These are phyloP conservation scores for Pythium insidiosum DNA, from an alignment of 352 stramenopile genomes.

Conservation along the genomic window DNA sequence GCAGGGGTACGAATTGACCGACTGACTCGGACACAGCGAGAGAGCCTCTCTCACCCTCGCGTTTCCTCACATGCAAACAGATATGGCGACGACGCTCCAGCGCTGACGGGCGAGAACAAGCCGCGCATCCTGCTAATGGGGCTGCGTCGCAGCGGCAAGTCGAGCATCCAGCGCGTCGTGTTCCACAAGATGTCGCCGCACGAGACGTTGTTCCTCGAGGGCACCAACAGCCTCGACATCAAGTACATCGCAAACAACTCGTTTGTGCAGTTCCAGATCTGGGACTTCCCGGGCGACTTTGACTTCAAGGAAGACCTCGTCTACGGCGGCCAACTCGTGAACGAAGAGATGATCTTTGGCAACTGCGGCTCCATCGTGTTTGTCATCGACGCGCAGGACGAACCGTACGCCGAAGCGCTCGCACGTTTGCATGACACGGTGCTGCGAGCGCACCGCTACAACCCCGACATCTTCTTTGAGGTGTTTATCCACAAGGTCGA, in stretches of 20 bases:
- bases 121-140: conserved; percentile 97
- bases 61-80: no score
- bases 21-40: no score
- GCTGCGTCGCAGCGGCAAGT: conserved; percentile 87
- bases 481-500: conserved; percentile 99
- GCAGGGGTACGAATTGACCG: background rate
- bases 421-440: conserved; percentile 86
- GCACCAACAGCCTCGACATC: conserved; percentile 86
- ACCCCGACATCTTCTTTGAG: conserved; percentile 95
- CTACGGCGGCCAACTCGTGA: conserved; percentile 83
- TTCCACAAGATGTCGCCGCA: conserved; percentile 99
- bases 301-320: conserved; percentile 88
- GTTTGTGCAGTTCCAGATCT: conserved; percentile 98
- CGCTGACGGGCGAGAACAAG: conserved; percentile 83
- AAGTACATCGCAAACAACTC: conserved; percentile 98
- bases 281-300: conserved; percentile 97
- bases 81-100: conserved; percentile 63
- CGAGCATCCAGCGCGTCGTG: conserved; percentile 92
- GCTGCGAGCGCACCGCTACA: conserved; percentile 82
- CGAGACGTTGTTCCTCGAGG: conserved; percentile 95
- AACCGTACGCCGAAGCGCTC: conserved; percentile 83
- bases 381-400: conserved; percentile 97
- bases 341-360: conserved; percentile 90
- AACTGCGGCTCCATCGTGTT: conserved; percentile 93
- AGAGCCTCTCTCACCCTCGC: no score